Evolutionary conservation across 495 filamentous ascomycete genomes (phyloP), one percentile per base, ranked within the genome.

Genomic region (Podospora anserina): DNA sequence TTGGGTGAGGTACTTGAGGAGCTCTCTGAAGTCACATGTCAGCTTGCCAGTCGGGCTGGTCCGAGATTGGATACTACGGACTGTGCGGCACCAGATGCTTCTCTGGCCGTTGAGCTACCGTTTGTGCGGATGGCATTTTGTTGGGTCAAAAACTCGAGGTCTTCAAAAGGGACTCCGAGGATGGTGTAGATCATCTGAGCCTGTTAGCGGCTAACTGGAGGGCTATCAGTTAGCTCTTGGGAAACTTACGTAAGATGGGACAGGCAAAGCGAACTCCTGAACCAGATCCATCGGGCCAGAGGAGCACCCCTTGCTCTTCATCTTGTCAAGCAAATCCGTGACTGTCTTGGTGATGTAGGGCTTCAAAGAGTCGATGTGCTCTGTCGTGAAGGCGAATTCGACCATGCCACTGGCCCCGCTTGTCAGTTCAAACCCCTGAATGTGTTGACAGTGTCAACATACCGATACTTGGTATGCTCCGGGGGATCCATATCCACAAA

Each of bases 401-500:
- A 83, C 78, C 82, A 83, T 84, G 61, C 77, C 66, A 34, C 77
- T 49, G 9, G 18, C 5, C 23, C 5, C 5, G 0, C 11, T 9
- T n/a, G 20, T 70, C 34, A 71, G 62, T 58, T 57, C 58, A 64
- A 1, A 66, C 65, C 59, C 58, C 1, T 1, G 23, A 23, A 23
- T 23, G 23, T 23, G 23, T 23, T 23, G 23, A 49, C 39, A 49
- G 2, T 49, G 39, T 11, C 39, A 39, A 39, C 39, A 6, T 74
- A 49, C 39, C 39, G 71, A 59, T 83, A 78, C 16, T 73, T 72
- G 77, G 77, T 80, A 58, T 84, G 82, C 16, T 80, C 70, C 3
- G 82, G 80, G 15, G 79, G 71, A 64, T 83, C 82, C 82, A 83
- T 82, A 64, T 84, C 81, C 6, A 84, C 82, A 66, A 84, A 83